Base-by-base conservation (phyloP, 768 basidiomycete species). In the Myochromella boudieri region DNA sequence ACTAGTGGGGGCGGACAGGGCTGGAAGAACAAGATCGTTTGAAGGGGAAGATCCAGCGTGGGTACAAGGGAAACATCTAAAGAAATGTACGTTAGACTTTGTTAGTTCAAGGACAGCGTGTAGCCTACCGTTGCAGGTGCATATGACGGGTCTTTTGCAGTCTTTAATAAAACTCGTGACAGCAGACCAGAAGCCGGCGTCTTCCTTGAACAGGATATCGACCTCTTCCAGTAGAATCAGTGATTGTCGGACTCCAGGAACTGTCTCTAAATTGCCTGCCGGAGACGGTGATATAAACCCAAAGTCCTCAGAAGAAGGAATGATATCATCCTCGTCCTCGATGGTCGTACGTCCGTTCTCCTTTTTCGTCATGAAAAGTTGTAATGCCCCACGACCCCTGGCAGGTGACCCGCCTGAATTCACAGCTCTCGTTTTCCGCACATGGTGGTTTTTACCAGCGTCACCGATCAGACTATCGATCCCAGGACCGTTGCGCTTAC, bases 221-320 rank as follows among this genome's bases (percentile, higher is more conserved):
- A 92, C 95, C 62, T 99, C 97, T 64, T 99, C 97, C 11, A 99
- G 67, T 29, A 99, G 73, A 50, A 98, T 87, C 42, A 95, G 62
- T 0, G 92, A 95, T 69, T 99, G 95, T 45, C 82, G 76, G 48
- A 89, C 69, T 20, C 58, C 54, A 52, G 60, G 58, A 37, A 54
- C 46, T 37, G 48, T 39, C 26, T 47, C 60, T 32, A 45, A 54
- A 41, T 48, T 12, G 27, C 51, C 45, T 41, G 21, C 22, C 18
- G 9, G 11, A 20, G 31, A 21, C 15, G 28, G 49, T 18, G 57
- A 45, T 10, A 58, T 17, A 34, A 62, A 61, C 27, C 61, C 65
- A 55, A 61, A 54, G 42, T 64, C 56, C 37, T 27, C 34, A n/a
- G 49, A 15, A 14, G 42, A 42, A 21, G 51, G 25, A 25, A 54